Base-by-base conservation (phyloP, 345 rosid genomes). In the Eutrema yunnanense region DNA sequence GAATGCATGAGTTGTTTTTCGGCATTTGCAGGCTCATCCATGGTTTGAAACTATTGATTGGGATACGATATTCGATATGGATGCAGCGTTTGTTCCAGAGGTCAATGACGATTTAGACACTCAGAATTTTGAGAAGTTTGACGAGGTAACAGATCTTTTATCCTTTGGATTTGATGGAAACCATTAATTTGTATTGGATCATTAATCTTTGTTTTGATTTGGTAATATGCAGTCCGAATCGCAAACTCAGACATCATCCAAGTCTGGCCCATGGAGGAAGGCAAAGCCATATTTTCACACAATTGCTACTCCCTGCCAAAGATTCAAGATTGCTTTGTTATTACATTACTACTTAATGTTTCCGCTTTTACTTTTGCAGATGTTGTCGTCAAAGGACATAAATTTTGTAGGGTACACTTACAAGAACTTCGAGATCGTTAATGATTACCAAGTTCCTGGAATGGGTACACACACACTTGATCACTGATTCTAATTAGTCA, bases 41-140 rank as follows among this genome's bases (percentile, higher is more conserved):
- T 95, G 93, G 89, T 95, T 95, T 82, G 48, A 65, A 3, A 83
- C 88, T 36, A 62, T 82, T 68, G 87, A 92, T 40, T 95, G 98
- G 98, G 92, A 92, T 69, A 84, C 74, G 57, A 82, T 95, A 79
- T 90, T 86, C 54, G 88, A 83, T 71, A 85, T 90, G 89, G 99
- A 95, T 58, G 99, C 99, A 77, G 97, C 97, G 62, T 88, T 92
- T 82, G 79, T 88, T 69, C 99, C 99, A 26, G 97, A 84, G 80
- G 98, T 95, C 60, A 95, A 81, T 65, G 90, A 90, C 82, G 99
- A 95, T 73, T 81, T 95, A 71, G 97, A 95, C 82, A 92, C 98
- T 59, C 98, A 95, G 80, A 95, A 95, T 75, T 92, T 95, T 85
- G 97, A 90, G 68, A 95, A 88, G 73, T 87, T 95, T 81, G 99